phyloP scores from a whole-genome alignment of 148 eudicot species.

The Dianthus caryophyllus region DNA sequence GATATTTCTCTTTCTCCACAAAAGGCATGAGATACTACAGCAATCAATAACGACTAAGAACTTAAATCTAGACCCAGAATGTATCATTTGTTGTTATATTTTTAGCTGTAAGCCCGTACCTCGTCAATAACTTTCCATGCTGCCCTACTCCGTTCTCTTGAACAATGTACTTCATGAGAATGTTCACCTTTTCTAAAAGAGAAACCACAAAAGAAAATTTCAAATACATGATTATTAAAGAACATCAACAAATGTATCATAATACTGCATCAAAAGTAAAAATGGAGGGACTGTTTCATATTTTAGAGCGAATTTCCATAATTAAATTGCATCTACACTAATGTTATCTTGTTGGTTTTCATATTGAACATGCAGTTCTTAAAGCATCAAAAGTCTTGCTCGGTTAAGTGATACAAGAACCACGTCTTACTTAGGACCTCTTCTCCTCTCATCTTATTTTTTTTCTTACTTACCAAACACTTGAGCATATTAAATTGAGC shows the following conservation, averaged over 20 bases:
- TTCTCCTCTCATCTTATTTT: too few relatives aligned
- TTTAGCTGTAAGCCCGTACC: constrained; percentile 43
- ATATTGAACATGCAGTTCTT: not conserved
- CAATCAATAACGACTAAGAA: not conserved
- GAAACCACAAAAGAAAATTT: not conserved
- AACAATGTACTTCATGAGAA: constrained; percentile 72
- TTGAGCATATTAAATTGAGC: too few relatives aligned
- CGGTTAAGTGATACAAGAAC: not conserved
- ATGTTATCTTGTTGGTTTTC: not conserved
- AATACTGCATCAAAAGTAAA: not conserved
- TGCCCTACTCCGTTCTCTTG: constrained; percentile 84
- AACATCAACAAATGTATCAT: not conserved
- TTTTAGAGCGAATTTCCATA: not conserved
- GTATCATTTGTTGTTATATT: not conserved
- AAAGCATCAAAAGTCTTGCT: not conserved
- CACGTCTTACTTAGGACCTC: not conserved
- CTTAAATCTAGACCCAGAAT: constrained; percentile 5
- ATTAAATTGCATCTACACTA: not conserved
- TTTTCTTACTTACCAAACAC: too few relatives aligned
- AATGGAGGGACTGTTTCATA: not conserved
- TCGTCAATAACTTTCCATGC: constrained; percentile 79
- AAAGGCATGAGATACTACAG: constrained; percentile 89
- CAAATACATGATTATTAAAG: not conserved
- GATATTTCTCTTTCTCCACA: constrained; percentile 70
- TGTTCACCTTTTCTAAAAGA: constrained; percentile 31